Evolutionary conservation across 2,329 filamentous ascomycete species (phyloP).

Genomic region (Paramyrothecium sp.): DNA sequence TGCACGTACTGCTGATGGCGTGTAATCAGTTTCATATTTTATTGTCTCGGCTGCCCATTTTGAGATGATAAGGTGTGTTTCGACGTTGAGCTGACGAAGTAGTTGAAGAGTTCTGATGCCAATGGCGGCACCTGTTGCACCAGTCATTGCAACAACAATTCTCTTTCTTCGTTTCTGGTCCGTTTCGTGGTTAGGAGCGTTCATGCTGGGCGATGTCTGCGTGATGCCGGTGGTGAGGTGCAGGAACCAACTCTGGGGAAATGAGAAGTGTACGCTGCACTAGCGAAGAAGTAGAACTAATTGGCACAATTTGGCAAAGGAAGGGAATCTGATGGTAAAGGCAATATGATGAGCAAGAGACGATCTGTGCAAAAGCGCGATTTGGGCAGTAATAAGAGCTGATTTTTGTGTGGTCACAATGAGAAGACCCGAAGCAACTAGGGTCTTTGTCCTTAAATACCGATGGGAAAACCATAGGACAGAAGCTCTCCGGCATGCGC

Average conservation of each 20-base stretch:
- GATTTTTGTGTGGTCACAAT: no score
- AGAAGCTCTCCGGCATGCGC: neutral
- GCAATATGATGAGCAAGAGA: neutral
- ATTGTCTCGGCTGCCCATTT: conserved; percentile 16
- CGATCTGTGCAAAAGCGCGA: neutral
- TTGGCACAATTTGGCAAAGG: no score
- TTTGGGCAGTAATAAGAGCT: neutral
- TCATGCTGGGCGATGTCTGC: neutral
- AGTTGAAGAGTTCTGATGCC: conserved; percentile 11
- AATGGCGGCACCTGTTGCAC: conserved; percentile 14
- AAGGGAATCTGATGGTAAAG: neutral
- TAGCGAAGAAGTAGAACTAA: no score
- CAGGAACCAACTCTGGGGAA: neutral
- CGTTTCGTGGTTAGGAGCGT: conserved; percentile 23
- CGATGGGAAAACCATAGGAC: neutral
- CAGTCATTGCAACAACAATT: conserved; percentile 16
- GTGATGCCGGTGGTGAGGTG: neutral
- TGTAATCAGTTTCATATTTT: conserved; percentile 16
- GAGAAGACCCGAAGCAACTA: no score
- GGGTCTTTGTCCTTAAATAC: no score
- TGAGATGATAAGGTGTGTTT: conserved; percentile 16
- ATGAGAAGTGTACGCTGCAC: no score
- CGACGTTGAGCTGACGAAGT: conserved; percentile 12
- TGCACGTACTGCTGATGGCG: conserved; percentile 6
- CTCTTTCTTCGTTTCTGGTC: conserved; percentile 20